Percentiles rank a stretch among this genome's conserved stretches.
Conservation (phyloP, 495 filamentous ascomycete genomes). For the Penicillium waksmanii region DNA sequence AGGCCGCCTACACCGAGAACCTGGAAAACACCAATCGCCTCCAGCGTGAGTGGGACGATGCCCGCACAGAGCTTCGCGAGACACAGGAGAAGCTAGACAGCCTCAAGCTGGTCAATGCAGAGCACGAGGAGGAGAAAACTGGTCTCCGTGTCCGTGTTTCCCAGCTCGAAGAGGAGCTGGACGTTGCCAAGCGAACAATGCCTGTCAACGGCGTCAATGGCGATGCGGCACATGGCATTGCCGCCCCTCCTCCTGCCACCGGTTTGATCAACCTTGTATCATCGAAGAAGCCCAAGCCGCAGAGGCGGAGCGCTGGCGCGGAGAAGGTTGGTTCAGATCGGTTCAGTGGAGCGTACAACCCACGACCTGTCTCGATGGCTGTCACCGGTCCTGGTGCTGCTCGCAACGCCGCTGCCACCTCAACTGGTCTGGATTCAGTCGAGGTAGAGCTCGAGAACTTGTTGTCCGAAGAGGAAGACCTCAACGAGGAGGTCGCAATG, state of each 20-base stretch:
- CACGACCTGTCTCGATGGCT: constrained; percentile 93
- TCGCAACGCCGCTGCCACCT: constrained; percentile 70
- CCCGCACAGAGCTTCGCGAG: constrained; percentile 75
- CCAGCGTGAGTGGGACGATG: constrained; percentile 84
- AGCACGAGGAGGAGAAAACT: no score
- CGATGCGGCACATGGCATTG: constrained; percentile 71
- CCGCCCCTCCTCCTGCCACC: constrained; percentile 57
- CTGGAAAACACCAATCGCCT: constrained; percentile 86
- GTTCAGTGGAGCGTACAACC: constrained; percentile 90
- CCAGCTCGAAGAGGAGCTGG: constrained; percentile 91
- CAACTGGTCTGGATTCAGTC: constrained; percentile 81
- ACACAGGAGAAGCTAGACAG: constrained; percentile 69
- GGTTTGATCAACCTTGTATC: constrained; percentile 96
- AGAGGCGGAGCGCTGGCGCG: constrained; percentile 90
- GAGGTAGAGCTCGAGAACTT: constrained; percentile 92
- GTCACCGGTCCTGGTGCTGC: constrained; percentile 64
- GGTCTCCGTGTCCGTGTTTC: constrained; percentile 78
- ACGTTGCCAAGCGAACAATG: constrained; percentile 73
- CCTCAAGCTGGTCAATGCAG: no score
- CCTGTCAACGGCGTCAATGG: constrained; percentile 60
- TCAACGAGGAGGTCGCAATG: constrained; percentile 96
- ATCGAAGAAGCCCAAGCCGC: constrained; percentile 97
- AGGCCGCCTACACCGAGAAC: constrained; percentile 83
- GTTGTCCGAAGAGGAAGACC: constrained; percentile 88
- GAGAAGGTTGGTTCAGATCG: constrained; percentile 81